A percentile compares a stretch with the other conserved stretches of the same genome.
These are phyloP conservation scores for Rhodotorula sp. DNA, from an alignment of 1,284 basidiomycete species.

Conservation along the genomic window DNA sequence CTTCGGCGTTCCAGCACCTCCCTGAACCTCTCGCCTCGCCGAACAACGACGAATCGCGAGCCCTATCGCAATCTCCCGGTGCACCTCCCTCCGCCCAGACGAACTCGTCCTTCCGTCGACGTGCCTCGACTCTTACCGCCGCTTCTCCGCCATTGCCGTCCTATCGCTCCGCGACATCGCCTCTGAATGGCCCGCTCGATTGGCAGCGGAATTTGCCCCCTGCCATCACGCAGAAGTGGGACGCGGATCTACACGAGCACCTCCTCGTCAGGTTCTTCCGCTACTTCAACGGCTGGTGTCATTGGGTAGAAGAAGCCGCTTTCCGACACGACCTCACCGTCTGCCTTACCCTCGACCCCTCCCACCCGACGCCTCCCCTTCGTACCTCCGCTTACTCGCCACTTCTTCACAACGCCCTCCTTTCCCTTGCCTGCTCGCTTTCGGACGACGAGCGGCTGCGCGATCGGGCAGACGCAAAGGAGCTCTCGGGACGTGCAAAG, in stretches of 20 bases:
- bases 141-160: neutral
- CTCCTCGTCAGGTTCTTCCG: conserved; percentile 61
- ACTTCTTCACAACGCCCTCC: conserved; percentile 57
- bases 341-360: neutral
- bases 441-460: conserved; percentile 4
- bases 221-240: conserved; percentile 1
- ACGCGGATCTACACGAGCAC: conserved; percentile 34
- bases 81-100: neutral
- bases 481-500: conserved; percentile 41
- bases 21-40: conserved; percentile 4
- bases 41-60: neutral
- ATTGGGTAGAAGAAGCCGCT: conserved; percentile 53
- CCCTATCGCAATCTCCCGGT: neutral
- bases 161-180: neutral
- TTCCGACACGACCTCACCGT: conserved; percentile 60
- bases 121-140: neutral
- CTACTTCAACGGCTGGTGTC: conserved; percentile 61
- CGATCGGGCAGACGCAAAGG: neutral
- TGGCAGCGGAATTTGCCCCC: conserved; percentile 11
- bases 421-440: conserved; percentile 58
- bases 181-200: conserved; percentile 1
- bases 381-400: conserved; percentile 65
- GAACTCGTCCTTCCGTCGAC: too few relatives aligned
- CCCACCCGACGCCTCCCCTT: conserved; percentile 45
- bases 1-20: conserved; percentile 19